Evolutionary conservation across 108 stramenopile genomes (phyloP), one percentile per base, ranked within the genome.

Genomic region (Cyclostephanos tholiformis): DNA sequence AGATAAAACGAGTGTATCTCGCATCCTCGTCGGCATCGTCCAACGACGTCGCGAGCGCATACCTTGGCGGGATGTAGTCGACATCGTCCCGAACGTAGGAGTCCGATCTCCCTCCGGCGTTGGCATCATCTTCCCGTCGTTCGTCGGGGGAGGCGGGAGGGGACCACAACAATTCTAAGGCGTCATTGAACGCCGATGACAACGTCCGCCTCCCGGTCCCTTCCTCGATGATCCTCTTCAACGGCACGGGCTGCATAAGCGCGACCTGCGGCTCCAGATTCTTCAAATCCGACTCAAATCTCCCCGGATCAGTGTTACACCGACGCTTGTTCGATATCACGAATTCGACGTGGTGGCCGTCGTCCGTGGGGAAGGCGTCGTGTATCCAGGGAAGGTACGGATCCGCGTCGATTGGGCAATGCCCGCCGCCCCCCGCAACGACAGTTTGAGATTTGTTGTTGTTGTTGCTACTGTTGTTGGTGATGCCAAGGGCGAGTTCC

Each of bases 181-280:
- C 69, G n/a, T 32, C 26, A 9, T 2, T 27, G 25, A 46, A 20
- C 58, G 17, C 19, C 38, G 20, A 17, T 16, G 26, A 17, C 48
- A 46, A 65, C n/a, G 22, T 32, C 19, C 32, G 22, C 29, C 60
- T 29, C 32, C 32, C 32, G 3, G 20, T 17, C 39, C 46, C 36
- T 5, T 53, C 29, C 19, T 43, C 46, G 12, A 25, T 14, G 22
- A 66, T 26, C 57, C 77, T 77, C 66, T 70, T 82, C 20, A 82
- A 71, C 20, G 81, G 76, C 20, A 82, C 32, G 2, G 76, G 74
- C 22, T 82, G 81, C 76, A 82, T 78, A 38, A 78, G 35, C 10
- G 76, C 72, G 50, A 78, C 81, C 63, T 82, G 81, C 30, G 81
- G 74, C 59, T 72, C 71, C 39, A 82, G 48, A 63, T 82, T 82